These are phyloP conservation scores for Gynandropsis gynandra DNA, from an alignment of 345 rosid species.

Conservation along the genomic window DNA sequence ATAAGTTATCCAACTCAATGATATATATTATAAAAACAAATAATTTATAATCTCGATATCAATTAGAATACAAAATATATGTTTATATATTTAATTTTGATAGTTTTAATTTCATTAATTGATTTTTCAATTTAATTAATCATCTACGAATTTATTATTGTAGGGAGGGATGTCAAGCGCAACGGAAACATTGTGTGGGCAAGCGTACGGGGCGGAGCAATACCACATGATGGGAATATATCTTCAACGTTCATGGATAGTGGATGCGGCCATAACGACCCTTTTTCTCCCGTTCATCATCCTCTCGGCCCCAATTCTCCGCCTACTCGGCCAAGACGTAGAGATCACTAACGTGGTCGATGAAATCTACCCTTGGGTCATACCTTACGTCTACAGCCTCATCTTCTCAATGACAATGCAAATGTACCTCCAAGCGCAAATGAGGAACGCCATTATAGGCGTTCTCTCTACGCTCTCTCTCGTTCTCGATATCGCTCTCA, in stretches of 20 bases:
- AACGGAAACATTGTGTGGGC: constrained; percentile 55
- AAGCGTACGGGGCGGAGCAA: constrained; percentile 55
- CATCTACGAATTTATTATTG: neutral
- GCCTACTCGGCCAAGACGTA: constrained; percentile 34
- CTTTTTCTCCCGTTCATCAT: constrained; percentile 38
- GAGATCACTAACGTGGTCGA: constrained; percentile 37
- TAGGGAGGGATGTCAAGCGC: constrained; percentile 60
- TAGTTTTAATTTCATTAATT: too few relatives aligned
- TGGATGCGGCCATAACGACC: constrained; percentile 27
- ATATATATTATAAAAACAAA: too few relatives aligned
- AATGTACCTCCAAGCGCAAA: constrained; percentile 52
- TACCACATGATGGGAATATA: constrained; percentile 56
- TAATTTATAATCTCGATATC: too few relatives aligned
- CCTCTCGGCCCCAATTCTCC: constrained; percentile 33
- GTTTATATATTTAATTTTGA: too few relatives aligned
- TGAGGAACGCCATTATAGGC: constrained; percentile 41
- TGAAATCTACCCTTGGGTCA: constrained; percentile 41
- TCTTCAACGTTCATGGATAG: constrained; percentile 51
- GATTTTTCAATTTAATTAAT: too few relatives aligned
- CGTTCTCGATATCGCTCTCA: constrained; percentile 26
- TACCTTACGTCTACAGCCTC: constrained; percentile 37
- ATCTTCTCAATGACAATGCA: constrained; percentile 40
- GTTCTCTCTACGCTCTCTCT: constrained; percentile 29
- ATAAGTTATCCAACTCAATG: too few relatives aligned
- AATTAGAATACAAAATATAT: too few relatives aligned